These are phyloP conservation scores for Suillus plorans DNA, from an alignment of 768 basidiomycete genomes.

Conservation along the genomic window DNA sequence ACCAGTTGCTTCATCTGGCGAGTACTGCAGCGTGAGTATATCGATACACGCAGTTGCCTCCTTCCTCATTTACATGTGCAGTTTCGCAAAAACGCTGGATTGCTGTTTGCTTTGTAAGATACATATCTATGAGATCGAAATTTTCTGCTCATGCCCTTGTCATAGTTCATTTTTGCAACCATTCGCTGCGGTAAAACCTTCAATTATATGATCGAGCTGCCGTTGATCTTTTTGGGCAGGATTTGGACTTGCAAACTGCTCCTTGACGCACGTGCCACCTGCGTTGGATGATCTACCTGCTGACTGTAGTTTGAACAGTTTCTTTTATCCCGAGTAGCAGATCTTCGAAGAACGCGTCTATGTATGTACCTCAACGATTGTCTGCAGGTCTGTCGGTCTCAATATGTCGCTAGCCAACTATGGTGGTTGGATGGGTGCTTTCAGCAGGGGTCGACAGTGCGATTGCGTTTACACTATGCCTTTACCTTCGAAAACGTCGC, in stretches of 20 bases:
- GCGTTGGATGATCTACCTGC: too few species aligned
- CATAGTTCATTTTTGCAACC: constrained; percentile 10
- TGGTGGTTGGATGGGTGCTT: constrained; percentile 13
- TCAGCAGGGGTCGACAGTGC: neutral
- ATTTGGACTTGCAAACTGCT: constrained; percentile 11
- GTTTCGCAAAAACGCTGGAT: constrained; percentile 13
- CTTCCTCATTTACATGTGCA: neutral
- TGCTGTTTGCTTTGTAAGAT: constrained; percentile 15
- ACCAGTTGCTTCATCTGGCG: constrained; percentile 20
- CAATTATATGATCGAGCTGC: neutral
- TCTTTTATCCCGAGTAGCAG: constrained; percentile 3
- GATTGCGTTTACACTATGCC: neutral
- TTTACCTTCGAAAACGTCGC: constrained; percentile 12
- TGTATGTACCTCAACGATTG: constrained; percentile 5
- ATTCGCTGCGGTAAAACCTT: constrained; percentile 10
- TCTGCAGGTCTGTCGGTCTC: neutral
- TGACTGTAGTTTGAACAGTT: constrained; percentile 4
- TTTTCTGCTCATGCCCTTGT: neutral
- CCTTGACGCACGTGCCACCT: neutral
- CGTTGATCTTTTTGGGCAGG: constrained; percentile 2
- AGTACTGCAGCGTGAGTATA: constrained; percentile 16
- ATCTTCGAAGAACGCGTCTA: constrained; percentile 3
- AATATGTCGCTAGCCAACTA: constrained; percentile 9
- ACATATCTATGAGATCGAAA: neutral
- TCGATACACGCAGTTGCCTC: neutral